phyloP scores from a whole-genome alignment of 2,329 filamentous ascomycete genomes.

The Meredithiella fracta region DNA sequence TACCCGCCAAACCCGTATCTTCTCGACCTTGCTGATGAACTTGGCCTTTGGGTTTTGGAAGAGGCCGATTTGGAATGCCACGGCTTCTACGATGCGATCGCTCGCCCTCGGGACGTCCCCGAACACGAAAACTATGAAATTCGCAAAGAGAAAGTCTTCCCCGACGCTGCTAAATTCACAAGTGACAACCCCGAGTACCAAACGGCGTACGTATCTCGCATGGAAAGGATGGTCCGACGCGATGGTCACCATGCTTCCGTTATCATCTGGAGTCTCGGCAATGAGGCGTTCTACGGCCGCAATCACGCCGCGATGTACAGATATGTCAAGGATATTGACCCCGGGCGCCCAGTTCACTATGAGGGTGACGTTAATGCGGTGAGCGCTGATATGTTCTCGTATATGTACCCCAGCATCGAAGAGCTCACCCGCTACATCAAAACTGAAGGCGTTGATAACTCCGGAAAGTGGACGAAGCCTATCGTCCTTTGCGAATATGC shows the following conservation, averaged over 20 bases:
- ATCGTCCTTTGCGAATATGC: conserved; percentile 39
- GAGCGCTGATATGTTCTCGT: conserved; percentile 45
- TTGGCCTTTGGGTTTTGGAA: conserved; percentile 48
- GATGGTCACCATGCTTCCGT: conserved; percentile 45
- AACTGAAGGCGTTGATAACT: conserved; percentile 15
- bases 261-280: conserved; percentile 57
- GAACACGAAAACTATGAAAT: conserved; percentile 27
- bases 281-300: conserved; percentile 52
- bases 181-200: conserved; percentile 45
- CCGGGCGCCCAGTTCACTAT: conserved; percentile 45
- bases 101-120: conserved; percentile 34
- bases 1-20: conserved; percentile 45
- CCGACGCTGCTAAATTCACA: conserved; percentile 30
- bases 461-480: conserved; percentile 33
- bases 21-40: conserved; percentile 45
- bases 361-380: conserved; percentile 43
- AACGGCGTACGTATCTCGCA: conserved; percentile 50
- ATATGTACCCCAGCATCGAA: conserved; percentile 46
- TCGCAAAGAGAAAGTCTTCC: conserved; percentile 11
- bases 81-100: conserved; percentile 30
- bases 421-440: conserved; percentile 26
- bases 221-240: conserved; percentile 44
- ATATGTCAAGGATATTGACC: conserved; percentile 40
- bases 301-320: conserved; percentile 55
- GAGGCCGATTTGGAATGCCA: conserved; percentile 40